phyloP scores from a whole-genome alignment of 2,329 filamentous ascomycete genomes.

The Neoscytalidium dimidiatum region DNA sequence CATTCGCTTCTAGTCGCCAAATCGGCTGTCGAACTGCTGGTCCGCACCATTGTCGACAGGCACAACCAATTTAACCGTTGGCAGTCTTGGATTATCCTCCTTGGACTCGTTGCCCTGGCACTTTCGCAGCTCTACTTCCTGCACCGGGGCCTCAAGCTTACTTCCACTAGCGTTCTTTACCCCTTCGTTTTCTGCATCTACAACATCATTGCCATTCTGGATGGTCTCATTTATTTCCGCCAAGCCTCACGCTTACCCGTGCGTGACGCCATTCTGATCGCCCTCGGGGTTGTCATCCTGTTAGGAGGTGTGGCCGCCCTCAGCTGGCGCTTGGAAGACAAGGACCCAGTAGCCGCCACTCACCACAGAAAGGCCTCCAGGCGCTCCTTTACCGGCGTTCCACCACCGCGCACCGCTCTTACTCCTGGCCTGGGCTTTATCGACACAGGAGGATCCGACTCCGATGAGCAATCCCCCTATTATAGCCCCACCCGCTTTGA shows the following conservation, averaged over 20 bases:
- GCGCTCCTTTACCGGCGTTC: constrained; percentile 43
- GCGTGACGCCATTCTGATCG: constrained; percentile 77
- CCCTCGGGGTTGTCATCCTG: constrained; percentile 82
- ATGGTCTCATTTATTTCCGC: constrained; percentile 94
- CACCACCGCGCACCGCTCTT: constrained; percentile 64
- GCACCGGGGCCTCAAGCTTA: constrained; percentile 88
- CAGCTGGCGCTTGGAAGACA: constrained; percentile 87
- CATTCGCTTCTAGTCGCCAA: constrained; percentile 93
- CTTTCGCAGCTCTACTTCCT: constrained; percentile 93
- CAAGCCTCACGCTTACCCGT: constrained; percentile 79
- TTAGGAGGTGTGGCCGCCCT: constrained; percentile 86
- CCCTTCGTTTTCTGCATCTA: constrained; percentile 98
- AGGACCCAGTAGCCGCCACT: constrained; percentile 51
- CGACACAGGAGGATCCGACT: constrained; percentile 36
- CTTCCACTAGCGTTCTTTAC: constrained; percentile 93
- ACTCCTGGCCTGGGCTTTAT: constrained; percentile 82
- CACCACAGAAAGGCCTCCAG: constrained; percentile 9
- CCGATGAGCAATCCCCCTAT: constrained; percentile 24
- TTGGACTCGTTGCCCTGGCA: constrained; percentile 78
- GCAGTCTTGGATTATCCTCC: constrained; percentile 89
- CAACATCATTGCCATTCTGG: constrained; percentile 97
- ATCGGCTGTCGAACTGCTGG: constrained; percentile 90
- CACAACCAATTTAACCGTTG: constrained; percentile 93
- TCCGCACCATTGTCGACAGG: constrained; percentile 80
- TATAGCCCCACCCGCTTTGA: constrained; percentile 14